Base-by-base conservation (phyloP, 2,329 filamentous ascomycete species). In the Bipolaris oryzae region DNA sequence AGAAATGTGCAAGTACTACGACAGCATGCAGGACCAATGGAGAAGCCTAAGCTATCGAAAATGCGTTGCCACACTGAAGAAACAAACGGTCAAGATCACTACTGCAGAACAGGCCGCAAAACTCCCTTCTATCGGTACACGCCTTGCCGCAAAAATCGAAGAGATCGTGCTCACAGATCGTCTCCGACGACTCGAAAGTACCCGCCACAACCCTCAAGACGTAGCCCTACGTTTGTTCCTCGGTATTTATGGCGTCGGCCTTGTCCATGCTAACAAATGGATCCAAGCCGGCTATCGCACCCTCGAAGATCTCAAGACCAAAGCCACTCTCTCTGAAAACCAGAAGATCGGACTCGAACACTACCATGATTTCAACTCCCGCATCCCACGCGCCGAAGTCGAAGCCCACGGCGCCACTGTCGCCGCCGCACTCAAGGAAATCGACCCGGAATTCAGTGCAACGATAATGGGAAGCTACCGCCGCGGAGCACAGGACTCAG, bases 381-480 rank as follows among this genome's bases (percentile, higher is more conserved):
- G 90, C 13, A 96, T 98, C 47, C 90, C 91, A 1, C 86, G 93
- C 3, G 76, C 74, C 0, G 92, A 97, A 76, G 89, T 96, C 5
- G 83, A 86, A 56, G 81, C 83, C 0, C 86, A 96, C 25, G 90
- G 86, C 0, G 78, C 77, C 0, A 78, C 89, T 41, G 89, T 97
- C 15, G 83, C 79, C 47, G 76, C 77, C 7, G 82, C 84, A 0
- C 84, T 91, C 0, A 76, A 78, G 5, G 69, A 72, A 7, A 79
- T 93, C 21, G 90, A 96, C 68, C 72, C 80, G 0, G 72, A 75
- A 0, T 85, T 93, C 53, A 81, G 92, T 72, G 78, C 91, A 55
- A 89, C 92, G 45, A 84, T 96, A 45, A 88, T 89, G 43, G 94
- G 94, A 0, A 96, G 91, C 55, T 97, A 96, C 72, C 86, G 94